These are phyloP conservation scores for Apiospora malaysiana DNA, from an alignment of 2,329 filamentous ascomycete genomes.

Conservation along the genomic window DNA sequence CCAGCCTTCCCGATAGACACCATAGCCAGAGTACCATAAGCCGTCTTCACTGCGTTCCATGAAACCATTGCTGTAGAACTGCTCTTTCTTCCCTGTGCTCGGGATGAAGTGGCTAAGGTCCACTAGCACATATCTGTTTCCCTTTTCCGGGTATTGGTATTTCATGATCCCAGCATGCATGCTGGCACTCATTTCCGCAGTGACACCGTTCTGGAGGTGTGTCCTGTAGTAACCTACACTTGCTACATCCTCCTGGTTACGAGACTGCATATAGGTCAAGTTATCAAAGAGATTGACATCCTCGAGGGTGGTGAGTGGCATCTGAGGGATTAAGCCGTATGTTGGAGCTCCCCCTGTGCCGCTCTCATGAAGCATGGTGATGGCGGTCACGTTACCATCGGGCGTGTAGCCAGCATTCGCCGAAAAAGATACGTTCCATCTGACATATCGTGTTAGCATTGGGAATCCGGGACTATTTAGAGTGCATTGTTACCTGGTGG, in stretches of 20 bases:
- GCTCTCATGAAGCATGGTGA: conserved; percentile 60
- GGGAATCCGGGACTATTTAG: background rate
- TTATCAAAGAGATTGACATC: conserved; percentile 55
- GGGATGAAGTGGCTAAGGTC: conserved; percentile 57
- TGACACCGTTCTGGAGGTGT: conserved; percentile 53
- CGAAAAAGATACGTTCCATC: conserved; percentile 32
- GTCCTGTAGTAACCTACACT: conserved; percentile 61
- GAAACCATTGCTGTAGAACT: conserved; percentile 49
- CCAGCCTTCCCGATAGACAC: conserved; percentile 53
- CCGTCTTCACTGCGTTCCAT: conserved; percentile 45
- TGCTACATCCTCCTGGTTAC: conserved; percentile 46
- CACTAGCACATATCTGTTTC: conserved; percentile 49
- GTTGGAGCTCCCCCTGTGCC: conserved; percentile 65
- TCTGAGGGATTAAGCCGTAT: conserved; percentile 60
- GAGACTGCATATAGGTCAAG: conserved; percentile 51
- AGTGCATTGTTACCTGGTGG: conserved; percentile 30
- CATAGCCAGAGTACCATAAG: conserved; percentile 51
- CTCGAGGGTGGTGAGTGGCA: conserved; percentile 50
- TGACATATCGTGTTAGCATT: background rate
- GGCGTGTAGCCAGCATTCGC: conserved; percentile 46
- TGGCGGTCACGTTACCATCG: conserved; percentile 52
- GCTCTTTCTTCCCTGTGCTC: conserved; percentile 44
- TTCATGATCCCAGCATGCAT: conserved; percentile 57
- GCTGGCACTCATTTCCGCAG: conserved; percentile 54
- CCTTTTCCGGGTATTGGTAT: conserved; percentile 53